Conservation (phyloP, 345 rosid genomes). For the Melastoma malabathricum region DNA sequence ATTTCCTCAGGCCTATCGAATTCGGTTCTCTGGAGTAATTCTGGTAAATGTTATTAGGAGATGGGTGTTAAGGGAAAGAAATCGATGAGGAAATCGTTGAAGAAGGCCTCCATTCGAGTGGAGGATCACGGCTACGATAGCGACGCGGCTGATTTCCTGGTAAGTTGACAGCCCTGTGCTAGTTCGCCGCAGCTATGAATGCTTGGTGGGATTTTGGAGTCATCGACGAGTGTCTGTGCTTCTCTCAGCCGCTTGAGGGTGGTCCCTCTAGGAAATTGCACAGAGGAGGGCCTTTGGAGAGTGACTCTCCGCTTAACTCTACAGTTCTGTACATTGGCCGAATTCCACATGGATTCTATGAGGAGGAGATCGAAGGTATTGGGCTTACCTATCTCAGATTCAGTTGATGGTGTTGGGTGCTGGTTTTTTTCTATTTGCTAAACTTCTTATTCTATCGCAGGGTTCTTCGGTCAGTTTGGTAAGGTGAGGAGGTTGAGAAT, state of each 20-base stretch:
- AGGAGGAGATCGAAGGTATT: conserved; percentile 74
- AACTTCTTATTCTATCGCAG: conserved; percentile 16
- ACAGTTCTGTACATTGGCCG: conserved; percentile 76
- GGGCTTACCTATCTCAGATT: not conserved
- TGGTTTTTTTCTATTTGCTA: not conserved
- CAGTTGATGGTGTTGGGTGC: not conserved
- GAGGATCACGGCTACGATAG: conserved; percentile 14
- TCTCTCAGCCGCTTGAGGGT: conserved; percentile 63
- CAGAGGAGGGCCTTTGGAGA: conserved; percentile 18
- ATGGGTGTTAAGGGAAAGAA: conserved; percentile 80
- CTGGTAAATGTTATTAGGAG: not conserved
- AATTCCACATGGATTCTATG: conserved; percentile 88
- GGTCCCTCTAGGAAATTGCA: conserved; percentile 49
- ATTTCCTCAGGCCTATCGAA: too few species aligned
- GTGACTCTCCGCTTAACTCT: conserved; percentile 39
- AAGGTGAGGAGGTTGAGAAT: conserved; percentile 63
- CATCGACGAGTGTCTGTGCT: not conserved
- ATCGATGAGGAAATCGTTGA: conserved; percentile 41
- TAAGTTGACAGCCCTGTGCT: conserved; percentile 9
- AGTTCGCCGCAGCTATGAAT: not conserved
- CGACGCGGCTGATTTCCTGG: conserved; percentile 63
- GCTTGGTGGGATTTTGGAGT: not conserved
- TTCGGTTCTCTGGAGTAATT: too few species aligned
- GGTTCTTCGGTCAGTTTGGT: conserved; percentile 78
- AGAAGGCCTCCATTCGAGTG: conserved; percentile 31